Conservation (phyloP, 139 green algal species). For the Chlamydomonas urium region DNA sequence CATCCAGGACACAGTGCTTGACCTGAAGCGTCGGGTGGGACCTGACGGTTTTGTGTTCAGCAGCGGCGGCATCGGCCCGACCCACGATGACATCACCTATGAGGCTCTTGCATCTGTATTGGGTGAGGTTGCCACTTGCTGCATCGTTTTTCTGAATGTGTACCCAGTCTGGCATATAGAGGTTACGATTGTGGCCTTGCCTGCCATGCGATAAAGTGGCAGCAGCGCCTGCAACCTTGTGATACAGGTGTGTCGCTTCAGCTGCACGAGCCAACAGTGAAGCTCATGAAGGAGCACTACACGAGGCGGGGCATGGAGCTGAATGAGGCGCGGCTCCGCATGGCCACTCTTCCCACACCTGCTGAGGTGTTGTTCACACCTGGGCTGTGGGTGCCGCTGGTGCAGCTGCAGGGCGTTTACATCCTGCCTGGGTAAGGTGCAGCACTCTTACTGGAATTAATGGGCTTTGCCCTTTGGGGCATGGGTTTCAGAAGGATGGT, state of each 20-base stretch:
- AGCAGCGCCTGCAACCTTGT: too few species aligned
- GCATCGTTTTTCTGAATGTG: too few species aligned
- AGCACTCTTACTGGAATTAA: not conserved
- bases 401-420: conserved; percentile 52
- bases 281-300: conserved; percentile 56
- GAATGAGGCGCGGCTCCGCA: conserved; percentile 54
- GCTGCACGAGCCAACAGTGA: conserved; percentile 55
- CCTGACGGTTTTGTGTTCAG: conserved; percentile 64
- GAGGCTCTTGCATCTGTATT: conserved; percentile 35
- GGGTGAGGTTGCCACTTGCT: conserved; percentile 1
- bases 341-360: conserved; percentile 1
- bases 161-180: too few species aligned
- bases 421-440: conserved; percentile 52
- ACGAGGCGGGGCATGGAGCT: conserved; percentile 60
- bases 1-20: conserved; percentile 50
- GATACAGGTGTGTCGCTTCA: conserved; percentile 42
- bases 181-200: too few species aligned
- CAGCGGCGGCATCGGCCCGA: conserved; percentile 76
- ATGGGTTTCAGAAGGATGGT: not conserved
- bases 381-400: conserved; percentile 60
- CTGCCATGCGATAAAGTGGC: too few species aligned
- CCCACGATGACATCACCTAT: conserved; percentile 81
- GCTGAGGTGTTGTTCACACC: conserved; percentile 16
- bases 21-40: conserved; percentile 52
- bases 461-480: not conserved